Evolutionary conservation across 2,329 filamentous ascomycete genomes (phyloP).

Genomic region (Colletotrichum noveboracense): DNA sequence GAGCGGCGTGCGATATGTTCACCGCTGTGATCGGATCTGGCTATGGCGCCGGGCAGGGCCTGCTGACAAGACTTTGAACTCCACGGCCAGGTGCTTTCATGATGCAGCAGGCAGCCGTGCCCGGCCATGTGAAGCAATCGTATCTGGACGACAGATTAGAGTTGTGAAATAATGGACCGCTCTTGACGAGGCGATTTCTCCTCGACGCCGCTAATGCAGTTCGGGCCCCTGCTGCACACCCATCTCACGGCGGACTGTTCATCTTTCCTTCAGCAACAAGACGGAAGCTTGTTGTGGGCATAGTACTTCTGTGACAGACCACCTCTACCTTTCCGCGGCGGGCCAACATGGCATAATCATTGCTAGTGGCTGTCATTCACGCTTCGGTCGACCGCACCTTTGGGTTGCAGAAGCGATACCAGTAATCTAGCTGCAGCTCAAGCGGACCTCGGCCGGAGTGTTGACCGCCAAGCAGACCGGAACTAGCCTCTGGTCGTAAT

Average conservation of each 20-base stretch:
- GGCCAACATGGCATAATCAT: background rate
- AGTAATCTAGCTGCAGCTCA: background rate
- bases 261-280: background rate
- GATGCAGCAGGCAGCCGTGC: background rate
- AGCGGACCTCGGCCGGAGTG: background rate
- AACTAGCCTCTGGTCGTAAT: background rate
- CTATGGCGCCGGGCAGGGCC: background rate
- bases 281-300: background rate
- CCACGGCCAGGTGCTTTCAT: background rate
- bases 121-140: background rate
- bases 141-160: slow-evolving; percentile 4
- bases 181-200: background rate
- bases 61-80: background rate
- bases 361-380: background rate
- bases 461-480: background rate
- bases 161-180: background rate
- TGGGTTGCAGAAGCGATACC: background rate
- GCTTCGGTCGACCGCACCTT: background rate
- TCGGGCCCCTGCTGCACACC: background rate
- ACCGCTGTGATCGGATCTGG: background rate
- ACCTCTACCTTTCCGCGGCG: background rate
- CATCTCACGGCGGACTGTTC: background rate
- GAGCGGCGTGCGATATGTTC: background rate
- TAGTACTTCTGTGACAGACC: background rate
- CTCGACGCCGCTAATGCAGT: slow-evolving; percentile 4